Conservation (phyloP, 371 early-diverging fungal species). For the Vairimorpha ceranae region DNA sequence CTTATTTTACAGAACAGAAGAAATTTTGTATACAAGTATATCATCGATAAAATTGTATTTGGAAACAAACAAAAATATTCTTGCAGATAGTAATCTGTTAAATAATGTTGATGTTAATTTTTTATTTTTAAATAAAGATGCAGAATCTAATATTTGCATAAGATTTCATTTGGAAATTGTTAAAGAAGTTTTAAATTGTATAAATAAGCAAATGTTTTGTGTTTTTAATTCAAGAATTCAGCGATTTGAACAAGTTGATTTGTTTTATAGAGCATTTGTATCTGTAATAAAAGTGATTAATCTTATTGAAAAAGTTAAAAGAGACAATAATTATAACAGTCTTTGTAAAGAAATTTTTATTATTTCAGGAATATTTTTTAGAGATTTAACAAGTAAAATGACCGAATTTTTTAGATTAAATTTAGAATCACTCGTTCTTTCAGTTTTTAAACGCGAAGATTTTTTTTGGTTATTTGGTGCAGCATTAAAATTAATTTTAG, state of each 20-base stretch:
- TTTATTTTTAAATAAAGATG: neutral
- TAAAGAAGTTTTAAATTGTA: neutral
- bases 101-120: neutral
- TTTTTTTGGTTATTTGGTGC: neutral
- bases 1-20: neutral
- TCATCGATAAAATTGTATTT: neutral
- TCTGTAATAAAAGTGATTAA: neutral
- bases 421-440: neutral
- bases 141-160: neutral
- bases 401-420: neutral
- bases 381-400: neutral
- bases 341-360: neutral
- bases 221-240: neutral
- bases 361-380: neutral
- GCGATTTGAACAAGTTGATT: neutral
- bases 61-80: neutral
- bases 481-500: neutral
- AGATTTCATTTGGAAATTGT: constrained; percentile 17
- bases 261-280: neutral
- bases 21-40: neutral
- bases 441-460: neutral
- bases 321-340: no score
- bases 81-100: neutral
- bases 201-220: neutral
- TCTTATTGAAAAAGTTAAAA: neutral